phyloP scores from a whole-genome alignment of 371 early-diverging fungal species.

The Circinella umbellata region DNA sequence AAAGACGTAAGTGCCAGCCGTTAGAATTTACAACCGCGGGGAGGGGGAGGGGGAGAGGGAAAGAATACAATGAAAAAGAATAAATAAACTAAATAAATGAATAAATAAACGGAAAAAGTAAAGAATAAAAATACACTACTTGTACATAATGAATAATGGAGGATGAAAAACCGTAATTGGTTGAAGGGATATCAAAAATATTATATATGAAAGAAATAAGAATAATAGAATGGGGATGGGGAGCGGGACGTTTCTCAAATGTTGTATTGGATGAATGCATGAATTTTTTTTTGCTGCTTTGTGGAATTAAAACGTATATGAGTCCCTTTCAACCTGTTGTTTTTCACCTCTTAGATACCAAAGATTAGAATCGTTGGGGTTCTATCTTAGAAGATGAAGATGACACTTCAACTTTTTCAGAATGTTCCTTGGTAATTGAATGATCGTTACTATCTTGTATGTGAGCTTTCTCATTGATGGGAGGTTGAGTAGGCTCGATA shows the following conservation, averaged over 20 bases:
- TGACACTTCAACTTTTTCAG: too few species aligned
- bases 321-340: too few species aligned
- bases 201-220: background rate
- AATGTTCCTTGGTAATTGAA: too few species aligned
- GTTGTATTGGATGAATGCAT: too few species aligned
- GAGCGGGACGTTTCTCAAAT: background rate
- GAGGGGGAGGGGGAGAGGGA: constrained; percentile 2
- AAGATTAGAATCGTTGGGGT: too few species aligned
- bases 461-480: too few species aligned
- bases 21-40: constrained; percentile 20
- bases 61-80: constrained; percentile 5
- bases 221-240: background rate
- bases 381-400: too few species aligned
- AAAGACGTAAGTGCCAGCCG: constrained; percentile 24
- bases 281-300: too few species aligned
- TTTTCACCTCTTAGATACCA: too few species aligned
- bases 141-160: background rate
- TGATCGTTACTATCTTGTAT: too few species aligned
- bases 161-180: background rate
- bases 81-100: background rate
- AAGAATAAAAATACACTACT: constrained; percentile 4
- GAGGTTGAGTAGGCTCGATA: background rate
- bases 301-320: too few species aligned
- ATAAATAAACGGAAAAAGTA: background rate
- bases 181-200: background rate